phyloP scores from a whole-genome alignment of 1,139 yeast species.

The Pichia sp. region DNA sequence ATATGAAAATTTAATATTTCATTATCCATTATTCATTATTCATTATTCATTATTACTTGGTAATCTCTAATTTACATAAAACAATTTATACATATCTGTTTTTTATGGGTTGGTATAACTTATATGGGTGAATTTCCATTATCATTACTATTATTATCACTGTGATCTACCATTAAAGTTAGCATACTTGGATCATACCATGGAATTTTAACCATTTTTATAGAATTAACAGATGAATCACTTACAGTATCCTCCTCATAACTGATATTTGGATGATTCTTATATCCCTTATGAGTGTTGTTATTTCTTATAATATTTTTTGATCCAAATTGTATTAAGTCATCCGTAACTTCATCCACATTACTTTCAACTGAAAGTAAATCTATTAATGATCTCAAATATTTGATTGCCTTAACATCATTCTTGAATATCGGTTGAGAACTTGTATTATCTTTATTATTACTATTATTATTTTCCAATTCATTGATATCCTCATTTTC shows the following conservation, averaged over 20 bases:
- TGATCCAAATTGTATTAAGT: conserved; percentile 8
- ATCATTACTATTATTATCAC: background rate
- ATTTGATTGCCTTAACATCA: conserved; percentile 14
- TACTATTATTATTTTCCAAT: background rate
- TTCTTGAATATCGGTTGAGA: background rate
- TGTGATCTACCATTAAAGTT: background rate
- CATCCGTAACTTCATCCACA: conserved; percentile 7
- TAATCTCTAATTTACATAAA: too few species aligned
- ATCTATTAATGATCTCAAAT: conserved; percentile 12
- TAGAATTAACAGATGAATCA: conserved; percentile 1
- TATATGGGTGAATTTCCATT: background rate
- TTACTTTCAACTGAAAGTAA: conserved; percentile 13
- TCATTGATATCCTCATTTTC: background rate
- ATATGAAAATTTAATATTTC: background rate
- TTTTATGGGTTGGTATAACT: background rate
- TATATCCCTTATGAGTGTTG: background rate
- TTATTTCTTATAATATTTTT: background rate
- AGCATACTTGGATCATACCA: conserved; percentile 4
- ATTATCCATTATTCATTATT: too few species aligned
- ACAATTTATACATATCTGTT: too few species aligned
- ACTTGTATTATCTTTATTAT: background rate
- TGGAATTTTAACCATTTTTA: conserved; percentile 10
- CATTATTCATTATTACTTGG: too few species aligned
- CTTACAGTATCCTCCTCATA: background rate
- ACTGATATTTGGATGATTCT: background rate